These are phyloP conservation scores for Leucaena leucocephala DNA, from an alignment of 306 rosid species.

Conservation along the genomic window DNA sequence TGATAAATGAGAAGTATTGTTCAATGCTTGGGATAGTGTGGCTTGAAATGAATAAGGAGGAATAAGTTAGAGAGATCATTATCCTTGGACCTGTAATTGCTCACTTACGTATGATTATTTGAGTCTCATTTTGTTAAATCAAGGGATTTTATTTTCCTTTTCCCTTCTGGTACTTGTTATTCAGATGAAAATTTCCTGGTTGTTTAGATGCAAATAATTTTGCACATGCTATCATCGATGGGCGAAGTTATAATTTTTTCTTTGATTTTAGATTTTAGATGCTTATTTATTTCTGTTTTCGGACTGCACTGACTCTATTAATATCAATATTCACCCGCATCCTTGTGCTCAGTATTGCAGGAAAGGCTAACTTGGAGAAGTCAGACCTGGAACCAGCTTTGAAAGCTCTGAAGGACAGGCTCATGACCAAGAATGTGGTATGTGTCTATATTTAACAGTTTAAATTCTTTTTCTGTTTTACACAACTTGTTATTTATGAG, in stretches of 20 bases:
- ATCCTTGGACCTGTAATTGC: slow-evolving; percentile 10
- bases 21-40: background rate
- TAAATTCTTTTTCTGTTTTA: background rate
- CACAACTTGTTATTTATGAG: background rate
- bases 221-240: slow-evolving; percentile 4
- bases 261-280: no score
- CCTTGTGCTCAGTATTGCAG: slow-evolving; percentile 78
- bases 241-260: background rate
- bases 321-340: slow-evolving; percentile 20
- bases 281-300: slow-evolving; percentile 5
- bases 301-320: slow-evolving; percentile 21
- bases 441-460: slow-evolving; percentile 34
- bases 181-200: slow-evolving; percentile 1
- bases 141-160: slow-evolving; percentile 13
- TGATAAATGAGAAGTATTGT: background rate
- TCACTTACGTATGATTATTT: background rate
- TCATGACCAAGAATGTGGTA: slow-evolving; percentile 99
- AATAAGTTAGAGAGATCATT: background rate
- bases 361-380: slow-evolving; percentile 93
- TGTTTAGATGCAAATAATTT: slow-evolving; percentile 23
- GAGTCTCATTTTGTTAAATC: slow-evolving; percentile 1
- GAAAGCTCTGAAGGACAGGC: slow-evolving; percentile 96
- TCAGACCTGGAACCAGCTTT: slow-evolving; percentile 95
- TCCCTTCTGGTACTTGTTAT: slow-evolving; percentile 17
- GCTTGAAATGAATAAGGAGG: slow-evolving; percentile 4